Evolutionary conservation across 176 grass and related monocot genomes (phyloP), one percentile per base, ranked within the genome.

Genomic region (Melocanna baccifera): DNA sequence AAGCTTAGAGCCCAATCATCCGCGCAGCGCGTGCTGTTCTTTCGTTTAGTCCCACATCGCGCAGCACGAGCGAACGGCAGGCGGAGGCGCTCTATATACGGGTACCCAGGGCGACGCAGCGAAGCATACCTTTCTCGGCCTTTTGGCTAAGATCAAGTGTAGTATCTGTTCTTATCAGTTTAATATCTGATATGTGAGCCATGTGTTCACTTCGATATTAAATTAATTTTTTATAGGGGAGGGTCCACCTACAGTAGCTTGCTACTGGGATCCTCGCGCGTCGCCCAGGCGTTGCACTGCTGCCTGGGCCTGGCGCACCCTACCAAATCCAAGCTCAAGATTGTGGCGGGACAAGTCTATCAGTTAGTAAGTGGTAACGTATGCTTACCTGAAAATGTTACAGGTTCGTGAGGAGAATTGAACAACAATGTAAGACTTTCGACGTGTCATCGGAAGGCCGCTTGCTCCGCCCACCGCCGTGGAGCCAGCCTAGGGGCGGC

Each of bases 111-210:
- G 4, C 29, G 0, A 2, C 11, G 0, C 12, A 1, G 1, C 22
- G 42, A 28, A 11, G 10, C 86, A 84, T 91, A 91, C 71, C 79
- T 94, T 94, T 94, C 89, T 94, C 92, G 86, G 80, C 89, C 84
- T 94, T 91, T 94, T 84, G 86, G 89, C 86, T 94, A 94, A 91
- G 89, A 91, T 94, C 87, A 87, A 94, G 89, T 74, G 80, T 87
- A 92, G 75, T 92, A 90, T 89, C 62, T 87, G 84, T 87, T 92
- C 69, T 89, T 92, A 92, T 92, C 69, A 89, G 84, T 89, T 89
- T 89, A 89, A 92, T 89, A 86, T 92, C 59, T 89, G 79, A 92
- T 92, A 84, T 81, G 53, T 84, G 72, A n/a, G 22, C 28, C 11
- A 91, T 78, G 46, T 52, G 82, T 0, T 26, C 23, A 91, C 32